Evolutionary conservation across 257 asterid genomes (phyloP).

Genomic region (Rubia yunnanensis): DNA sequence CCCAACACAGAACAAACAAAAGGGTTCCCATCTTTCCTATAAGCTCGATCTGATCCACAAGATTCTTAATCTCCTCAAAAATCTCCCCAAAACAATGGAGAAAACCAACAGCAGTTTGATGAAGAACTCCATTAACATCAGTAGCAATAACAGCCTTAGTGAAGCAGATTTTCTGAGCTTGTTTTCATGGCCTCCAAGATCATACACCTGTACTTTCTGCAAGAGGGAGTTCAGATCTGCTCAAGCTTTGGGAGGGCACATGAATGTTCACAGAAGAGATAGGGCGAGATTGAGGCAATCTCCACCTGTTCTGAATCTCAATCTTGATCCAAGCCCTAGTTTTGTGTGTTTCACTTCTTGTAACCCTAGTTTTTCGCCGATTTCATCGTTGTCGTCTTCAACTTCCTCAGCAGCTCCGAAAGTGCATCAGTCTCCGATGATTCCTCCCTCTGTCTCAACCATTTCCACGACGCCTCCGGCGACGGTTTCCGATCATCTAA

Average conservation of each 20-base stretch:
- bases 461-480: conserved; percentile 12
- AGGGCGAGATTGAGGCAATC: conserved; percentile 54
- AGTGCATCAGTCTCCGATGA: conserved; percentile 22
- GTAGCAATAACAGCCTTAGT: neutral
- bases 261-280: conserved; percentile 92
- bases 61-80: neutral
- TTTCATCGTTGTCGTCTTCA: no score
- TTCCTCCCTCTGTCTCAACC: conserved; percentile 20
- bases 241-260: conserved; percentile 96
- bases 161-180: conserved; percentile 46
- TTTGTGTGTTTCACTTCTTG: conserved; percentile 22
- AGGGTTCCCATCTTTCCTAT: neutral
- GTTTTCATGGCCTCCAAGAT: conserved; percentile 85
- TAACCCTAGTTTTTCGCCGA: conserved; percentile 29
- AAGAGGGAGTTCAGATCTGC: conserved; percentile 89
- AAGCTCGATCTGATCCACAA: neutral
- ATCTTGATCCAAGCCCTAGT: conserved; percentile 52
- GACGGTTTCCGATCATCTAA: conserved; percentile 1
- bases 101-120: neutral
- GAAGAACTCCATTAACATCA: no score
- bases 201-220: conserved; percentile 79
- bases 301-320: conserved; percentile 38
- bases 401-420: no score
- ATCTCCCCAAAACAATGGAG: neutral
- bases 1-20: neutral